These are phyloP conservation scores for Ilex paraguariensis DNA, from an alignment of 305 asterid genomes.

Conservation along the genomic window DNA sequence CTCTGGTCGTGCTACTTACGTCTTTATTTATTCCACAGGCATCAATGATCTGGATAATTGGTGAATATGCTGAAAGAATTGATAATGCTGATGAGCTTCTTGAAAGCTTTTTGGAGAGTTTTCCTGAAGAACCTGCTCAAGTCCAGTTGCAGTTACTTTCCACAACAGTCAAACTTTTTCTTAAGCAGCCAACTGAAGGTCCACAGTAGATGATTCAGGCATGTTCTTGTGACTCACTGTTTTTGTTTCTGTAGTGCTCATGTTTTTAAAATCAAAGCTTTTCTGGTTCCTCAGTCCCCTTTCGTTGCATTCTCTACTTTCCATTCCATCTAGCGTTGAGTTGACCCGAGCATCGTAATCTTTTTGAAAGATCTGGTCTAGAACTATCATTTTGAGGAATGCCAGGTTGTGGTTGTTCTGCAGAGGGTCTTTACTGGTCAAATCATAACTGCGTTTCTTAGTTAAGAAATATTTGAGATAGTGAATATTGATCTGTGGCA, in stretches of 20 bases:
- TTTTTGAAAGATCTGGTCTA: neutral
- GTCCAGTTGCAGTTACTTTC: slow-evolving; percentile 96
- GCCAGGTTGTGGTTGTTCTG: no score
- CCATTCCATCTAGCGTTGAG: slow-evolving; percentile 4
- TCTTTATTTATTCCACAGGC: slow-evolving; percentile 45
- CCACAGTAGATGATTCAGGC: slow-evolving; percentile 99
- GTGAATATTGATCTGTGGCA: no score
- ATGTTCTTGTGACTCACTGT: neutral
- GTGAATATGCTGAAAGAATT: slow-evolving; percentile 99
- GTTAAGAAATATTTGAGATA: no score
- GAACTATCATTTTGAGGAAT: no score
- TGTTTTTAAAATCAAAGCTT: no score
- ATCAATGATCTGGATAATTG: slow-evolving; percentile 99
- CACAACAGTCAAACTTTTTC: slow-evolving; percentile 98
- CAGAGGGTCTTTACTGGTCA: no score
- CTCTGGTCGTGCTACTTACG: neutral
- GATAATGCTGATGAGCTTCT: slow-evolving; percentile 99
- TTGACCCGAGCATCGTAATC: slow-evolving; percentile 8
- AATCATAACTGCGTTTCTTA: no score
- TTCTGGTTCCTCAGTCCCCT: no score
- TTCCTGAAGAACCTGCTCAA: slow-evolving; percentile 99
- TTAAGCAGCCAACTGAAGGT: slow-evolving; percentile 98
- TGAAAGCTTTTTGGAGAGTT: slow-evolving; percentile 96
- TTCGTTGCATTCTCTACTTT: no score
- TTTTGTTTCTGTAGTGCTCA: no score